A percentile compares a stretch with the other conserved stretches of the same genome.
phyloP scores from a whole-genome alignment of 1,284 basidiomycete species.

The Austroboletus niveus region DNA sequence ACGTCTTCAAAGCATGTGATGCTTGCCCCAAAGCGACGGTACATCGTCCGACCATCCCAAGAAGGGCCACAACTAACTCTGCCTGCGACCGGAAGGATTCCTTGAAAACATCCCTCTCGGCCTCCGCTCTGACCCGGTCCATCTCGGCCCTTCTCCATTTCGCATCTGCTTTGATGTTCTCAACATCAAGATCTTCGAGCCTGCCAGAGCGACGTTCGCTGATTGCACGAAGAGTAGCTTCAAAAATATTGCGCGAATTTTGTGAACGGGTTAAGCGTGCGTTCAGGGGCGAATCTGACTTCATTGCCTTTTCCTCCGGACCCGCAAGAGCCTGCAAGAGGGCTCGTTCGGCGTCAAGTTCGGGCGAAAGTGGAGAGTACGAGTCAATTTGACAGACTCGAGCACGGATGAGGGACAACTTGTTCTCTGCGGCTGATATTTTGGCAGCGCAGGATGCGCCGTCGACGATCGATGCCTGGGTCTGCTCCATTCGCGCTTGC shows the following conservation, averaged over 20 bases:
- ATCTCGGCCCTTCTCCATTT: slow-evolving; percentile 68
- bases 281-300: slow-evolving; percentile 59
- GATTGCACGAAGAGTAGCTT: slow-evolving; percentile 78
- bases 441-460: slow-evolving; percentile 78
- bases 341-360: slow-evolving; percentile 71
- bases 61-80: slow-evolving; percentile 63
- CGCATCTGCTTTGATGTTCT: slow-evolving; percentile 74
- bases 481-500: slow-evolving; percentile 65
- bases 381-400: slow-evolving; percentile 68
- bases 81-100: slow-evolving; percentile 67
- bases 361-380: slow-evolving; percentile 47
- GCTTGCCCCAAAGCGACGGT: slow-evolving; percentile 73
- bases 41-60: slow-evolving; percentile 79
- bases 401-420: slow-evolving; percentile 61
- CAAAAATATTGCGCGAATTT: slow-evolving; percentile 79
- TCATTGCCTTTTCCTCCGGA: slow-evolving; percentile 69
- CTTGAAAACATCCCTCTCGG: slow-evolving; percentile 65
- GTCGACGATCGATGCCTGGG: slow-evolving; percentile 66
- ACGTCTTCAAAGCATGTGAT: slow-evolving; percentile 49
- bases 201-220: slow-evolving; percentile 78
- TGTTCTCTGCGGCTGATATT: slow-evolving; percentile 72
- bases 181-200: slow-evolving; percentile 70
- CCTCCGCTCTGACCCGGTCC: slow-evolving; percentile 68
- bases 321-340: slow-evolving; percentile 67
- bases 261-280: slow-evolving; percentile 64